Percentiles rank a stretch among this genome's conserved stretches.
These are phyloP conservation scores for Sphaerostilbella broomeana DNA, from an alignment of 2,329 filamentous ascomycete species.

Conservation along the genomic window DNA sequence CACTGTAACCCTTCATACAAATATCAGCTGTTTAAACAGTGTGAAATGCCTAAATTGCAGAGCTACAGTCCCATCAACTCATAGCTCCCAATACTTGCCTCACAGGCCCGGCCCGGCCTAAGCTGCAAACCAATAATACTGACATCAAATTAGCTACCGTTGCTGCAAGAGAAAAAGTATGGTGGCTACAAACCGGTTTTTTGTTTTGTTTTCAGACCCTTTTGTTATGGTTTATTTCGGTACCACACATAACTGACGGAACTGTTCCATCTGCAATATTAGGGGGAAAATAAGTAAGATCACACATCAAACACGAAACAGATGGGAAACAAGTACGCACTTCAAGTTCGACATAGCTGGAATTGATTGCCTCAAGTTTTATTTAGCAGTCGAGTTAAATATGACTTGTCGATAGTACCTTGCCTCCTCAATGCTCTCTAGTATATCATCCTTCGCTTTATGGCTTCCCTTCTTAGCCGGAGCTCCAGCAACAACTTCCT, in stretches of 20 bases:
- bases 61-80: conserved; percentile 9
- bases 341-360: no score
- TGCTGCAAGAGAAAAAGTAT: background rate
- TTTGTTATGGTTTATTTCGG: no score
- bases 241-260: no score
- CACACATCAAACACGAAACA: no score
- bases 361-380: no score
- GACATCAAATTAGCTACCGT: conserved; percentile 7
- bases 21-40: background rate
- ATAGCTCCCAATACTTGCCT: conserved; percentile 4
- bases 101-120: conserved; percentile 6
- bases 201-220: background rate
- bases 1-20: conserved; percentile 15
- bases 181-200: conserved; percentile 1
- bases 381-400: conserved; percentile 38
- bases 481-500: conserved; percentile 42
- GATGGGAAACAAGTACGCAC: no score
- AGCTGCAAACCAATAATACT: conserved; percentile 9
- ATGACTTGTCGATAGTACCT: conserved; percentile 70
- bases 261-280: no score
- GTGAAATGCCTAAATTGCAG: background rate
- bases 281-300: no score
- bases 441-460: conserved; percentile 79
- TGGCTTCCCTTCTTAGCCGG: conserved; percentile 73
- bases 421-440: conserved; percentile 93